These are phyloP conservation scores for Fragaria ananassa DNA, from an alignment of 306 rosid genomes.

Conservation along the genomic window DNA sequence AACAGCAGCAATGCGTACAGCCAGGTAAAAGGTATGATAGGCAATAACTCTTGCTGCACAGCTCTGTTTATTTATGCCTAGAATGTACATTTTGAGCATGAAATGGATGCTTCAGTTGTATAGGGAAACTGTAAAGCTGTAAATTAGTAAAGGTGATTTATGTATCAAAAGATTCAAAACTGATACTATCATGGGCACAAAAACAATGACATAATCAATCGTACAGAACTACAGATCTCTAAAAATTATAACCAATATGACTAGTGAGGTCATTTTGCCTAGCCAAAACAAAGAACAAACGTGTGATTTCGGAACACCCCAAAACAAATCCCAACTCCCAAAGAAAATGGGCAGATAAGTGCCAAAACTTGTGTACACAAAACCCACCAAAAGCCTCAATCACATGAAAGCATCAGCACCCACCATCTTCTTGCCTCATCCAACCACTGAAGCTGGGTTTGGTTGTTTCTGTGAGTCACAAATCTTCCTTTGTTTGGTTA, in stretches of 20 bases:
- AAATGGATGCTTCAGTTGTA: not conserved
- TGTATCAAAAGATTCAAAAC: not conserved
- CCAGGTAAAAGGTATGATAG: constrained; percentile 1
- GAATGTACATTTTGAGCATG: not conserved
- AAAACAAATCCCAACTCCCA: not conserved
- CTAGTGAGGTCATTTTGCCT: constrained; percentile 3
- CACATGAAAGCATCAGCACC: not conserved
- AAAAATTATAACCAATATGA: not conserved
- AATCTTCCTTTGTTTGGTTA: not conserved
- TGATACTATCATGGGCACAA: not conserved
- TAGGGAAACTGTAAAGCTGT: not conserved
- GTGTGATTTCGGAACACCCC: not conserved
- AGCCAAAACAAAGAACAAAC: not conserved
- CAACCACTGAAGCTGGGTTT: not conserved
- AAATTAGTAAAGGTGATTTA: not conserved
- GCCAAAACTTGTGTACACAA: not conserved
- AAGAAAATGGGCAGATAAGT: not conserved
- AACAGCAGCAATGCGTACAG: not conserved
- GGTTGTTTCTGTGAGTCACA: not conserved
- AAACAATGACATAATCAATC: not conserved
- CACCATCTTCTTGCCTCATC: not conserved
- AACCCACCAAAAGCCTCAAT: not conserved
- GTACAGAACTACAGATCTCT: not conserved
- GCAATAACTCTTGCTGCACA: not conserved
- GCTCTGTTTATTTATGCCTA: not conserved